A percentile compares a stretch with the other conserved stretches of the same genome.
Evolutionary conservation across 768 basidiomycete species (phyloP).

Genomic region (Leccinum imitatum): DNA sequence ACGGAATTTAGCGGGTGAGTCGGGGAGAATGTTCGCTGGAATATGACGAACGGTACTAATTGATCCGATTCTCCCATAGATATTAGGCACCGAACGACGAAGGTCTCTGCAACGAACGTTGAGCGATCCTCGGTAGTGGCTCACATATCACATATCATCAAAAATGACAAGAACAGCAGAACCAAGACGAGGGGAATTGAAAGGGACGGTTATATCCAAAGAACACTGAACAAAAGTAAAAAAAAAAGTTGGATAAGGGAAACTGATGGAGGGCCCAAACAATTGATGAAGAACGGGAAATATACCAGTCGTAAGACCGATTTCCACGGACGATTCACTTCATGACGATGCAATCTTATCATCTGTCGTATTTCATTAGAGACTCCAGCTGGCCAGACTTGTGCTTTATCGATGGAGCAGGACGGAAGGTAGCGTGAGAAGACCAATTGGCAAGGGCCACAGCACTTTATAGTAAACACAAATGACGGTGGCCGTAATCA

Average conservation of each 20-base stretch:
- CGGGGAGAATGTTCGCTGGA: constrained; percentile 3
- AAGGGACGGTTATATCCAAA: constrained; percentile 4
- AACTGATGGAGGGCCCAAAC: not conserved
- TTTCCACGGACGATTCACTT: constrained; percentile 1
- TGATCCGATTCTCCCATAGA: not conserved
- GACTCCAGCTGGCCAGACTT: constrained; percentile 8
- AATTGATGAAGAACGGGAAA: constrained; percentile 3
- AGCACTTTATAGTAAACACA: constrained; percentile 15
- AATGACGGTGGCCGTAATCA: constrained; percentile 11
- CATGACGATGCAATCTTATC: constrained; percentile 11
- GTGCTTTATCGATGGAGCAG: constrained; percentile 13
- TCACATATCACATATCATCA: not conserved
- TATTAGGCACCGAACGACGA: constrained; percentile 5
- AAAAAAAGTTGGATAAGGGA: constrained; percentile 4
- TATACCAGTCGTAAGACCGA: constrained; percentile 11
- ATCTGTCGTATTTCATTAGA: constrained; percentile 15
- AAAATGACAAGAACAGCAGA: constrained; percentile 4
- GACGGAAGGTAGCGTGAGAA: constrained; percentile 22
- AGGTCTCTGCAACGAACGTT: constrained; percentile 8
- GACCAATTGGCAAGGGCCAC: not conserved
- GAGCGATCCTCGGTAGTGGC: constrained; percentile 1
- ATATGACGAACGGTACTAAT: not conserved
- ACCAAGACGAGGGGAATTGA: not conserved
- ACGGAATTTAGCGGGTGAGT: constrained; percentile 3
- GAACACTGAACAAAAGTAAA: constrained; percentile 9